A percentile compares a stretch with the other conserved stretches of the same genome.
These are phyloP conservation scores for Boletus rubescentipes DNA, from an alignment of 768 basidiomycete genomes.

Conservation along the genomic window DNA sequence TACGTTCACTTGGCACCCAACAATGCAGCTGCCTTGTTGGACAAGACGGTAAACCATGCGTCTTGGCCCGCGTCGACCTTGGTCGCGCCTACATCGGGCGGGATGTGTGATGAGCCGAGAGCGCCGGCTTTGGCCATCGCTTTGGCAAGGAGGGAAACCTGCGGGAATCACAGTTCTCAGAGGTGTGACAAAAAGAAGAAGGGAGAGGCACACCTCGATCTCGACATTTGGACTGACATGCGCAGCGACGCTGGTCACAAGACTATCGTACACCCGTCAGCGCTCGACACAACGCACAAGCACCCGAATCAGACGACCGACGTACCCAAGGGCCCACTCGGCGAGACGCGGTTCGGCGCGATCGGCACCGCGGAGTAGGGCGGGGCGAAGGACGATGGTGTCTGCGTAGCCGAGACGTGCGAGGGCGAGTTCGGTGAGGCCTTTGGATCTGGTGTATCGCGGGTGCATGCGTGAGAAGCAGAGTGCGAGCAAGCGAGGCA, in stretches of 20 bases:
- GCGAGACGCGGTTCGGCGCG: conserved; percentile 39
- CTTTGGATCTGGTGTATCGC: conserved; percentile 58
- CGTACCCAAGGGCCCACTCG: conserved; percentile 48
- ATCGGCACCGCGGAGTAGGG: conserved; percentile 46
- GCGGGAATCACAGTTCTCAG: too few relatives aligned
- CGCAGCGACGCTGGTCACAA: conserved; percentile 38
- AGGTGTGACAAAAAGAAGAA: background rate
- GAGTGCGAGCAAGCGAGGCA: background rate
- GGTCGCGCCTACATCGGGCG: conserved; percentile 42
- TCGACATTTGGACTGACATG: conserved; percentile 37
- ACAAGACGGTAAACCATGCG: conserved; percentile 51
- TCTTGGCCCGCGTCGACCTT: conserved; percentile 36
- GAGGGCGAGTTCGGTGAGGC: conserved; percentile 67
- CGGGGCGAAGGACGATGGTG: conserved; percentile 70
- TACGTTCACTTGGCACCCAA: conserved; percentile 30
- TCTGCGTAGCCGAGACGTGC: conserved; percentile 69
- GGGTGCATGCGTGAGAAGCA: too few relatives aligned
- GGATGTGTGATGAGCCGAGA: conserved; percentile 51
- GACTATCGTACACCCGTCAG: conserved; percentile 24
- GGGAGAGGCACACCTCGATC: conserved; percentile 41
- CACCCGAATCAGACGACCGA: too few relatives aligned
- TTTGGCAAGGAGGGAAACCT: conserved; percentile 56
- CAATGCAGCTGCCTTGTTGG: conserved; percentile 49
- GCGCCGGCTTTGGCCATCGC: conserved; percentile 54
- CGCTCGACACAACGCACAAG: too few relatives aligned